Base-by-base conservation (phyloP, 495 filamentous ascomycete species). In the Trichocladium uniseriatum region DNA sequence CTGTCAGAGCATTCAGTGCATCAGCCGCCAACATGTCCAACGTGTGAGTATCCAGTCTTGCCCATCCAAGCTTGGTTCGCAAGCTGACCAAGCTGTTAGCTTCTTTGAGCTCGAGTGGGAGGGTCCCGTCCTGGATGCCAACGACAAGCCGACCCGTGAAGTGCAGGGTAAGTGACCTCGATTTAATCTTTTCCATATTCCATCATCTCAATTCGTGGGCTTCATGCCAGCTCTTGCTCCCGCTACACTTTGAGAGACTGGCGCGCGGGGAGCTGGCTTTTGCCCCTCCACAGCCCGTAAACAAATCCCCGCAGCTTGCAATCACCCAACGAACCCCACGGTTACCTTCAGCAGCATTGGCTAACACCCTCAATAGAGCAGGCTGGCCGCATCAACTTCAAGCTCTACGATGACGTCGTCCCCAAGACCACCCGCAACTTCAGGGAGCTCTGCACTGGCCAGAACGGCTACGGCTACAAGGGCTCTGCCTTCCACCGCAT, bases 371-470 rank as follows among this genome's bases (percentile, higher is more conserved):
- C 45, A 59, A 55, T 63, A 92, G 87, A 66, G 43, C 87, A 89
- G 67, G 64, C 59, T 40, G 88, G 84, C 60, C 86, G 87, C 60
- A 83, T 97, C 77, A 84, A 81, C 72, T 91, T 98, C 78, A 80
- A 78, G 60, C 88, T 98, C 67, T 95, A 78, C 78, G 82, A 94
- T 63, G 76, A 85, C 52, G 76, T 80, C 18, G 89, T 94, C 52
- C 92, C 94, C 48, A 92, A 84, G 74, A 98, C 92, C 19, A 80
- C 82, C 52, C 82, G 89, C 61, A 98, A 98, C 77, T 98, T 98
- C 80, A 82, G 81, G 53, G 83, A 84, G 64, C 84, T 98, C 54
- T 96, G 89, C 79, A 95, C 89, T 27, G 84, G 84, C 61, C 83
- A 89, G 78, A 87, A 91, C 71, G 92, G 94, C 60, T 82, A 81